Conservation (phyloP, 1,139 yeast species). For the Yamadazyma atlantica region DNA sequence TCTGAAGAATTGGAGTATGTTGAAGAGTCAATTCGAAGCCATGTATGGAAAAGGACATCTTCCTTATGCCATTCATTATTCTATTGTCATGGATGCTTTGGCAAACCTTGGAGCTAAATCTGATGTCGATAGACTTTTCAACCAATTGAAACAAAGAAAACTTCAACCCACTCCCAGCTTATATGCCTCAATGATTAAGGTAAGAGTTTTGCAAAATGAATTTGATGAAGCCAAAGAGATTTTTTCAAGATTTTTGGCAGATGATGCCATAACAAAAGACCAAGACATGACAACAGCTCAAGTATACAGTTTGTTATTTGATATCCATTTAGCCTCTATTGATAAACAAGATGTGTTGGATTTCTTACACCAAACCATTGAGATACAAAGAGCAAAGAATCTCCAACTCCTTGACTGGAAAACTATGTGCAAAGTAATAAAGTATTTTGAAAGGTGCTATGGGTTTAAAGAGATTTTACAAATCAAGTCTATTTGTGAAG, state of each 20-base stretch:
- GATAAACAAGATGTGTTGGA: conserved; percentile 39
- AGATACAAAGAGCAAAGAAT: conserved; percentile 16
- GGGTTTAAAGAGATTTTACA: conserved; percentile 24
- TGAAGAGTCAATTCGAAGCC: conserved; percentile 63
- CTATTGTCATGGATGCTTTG: conserved; percentile 63
- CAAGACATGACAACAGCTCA: conserved; percentile 7
- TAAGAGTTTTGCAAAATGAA: conserved; percentile 41
- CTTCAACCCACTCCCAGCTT: conserved; percentile 50
- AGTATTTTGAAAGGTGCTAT: conserved; percentile 23
- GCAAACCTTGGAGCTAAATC: conserved; percentile 56
- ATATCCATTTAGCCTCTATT: conserved; percentile 35
- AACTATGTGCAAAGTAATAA: conserved; percentile 17
- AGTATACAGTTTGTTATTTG: conserved; percentile 31
- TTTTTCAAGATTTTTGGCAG: conserved; percentile 20
- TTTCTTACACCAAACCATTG: conserved; percentile 37
- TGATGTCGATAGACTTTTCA: conserved; percentile 53
- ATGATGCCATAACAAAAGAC: conserved; percentile 7
- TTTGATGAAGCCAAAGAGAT: conserved; percentile 34
- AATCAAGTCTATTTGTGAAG: conserved; percentile 20
- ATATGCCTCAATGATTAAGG: conserved; percentile 48
- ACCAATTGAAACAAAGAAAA: conserved; percentile 45
- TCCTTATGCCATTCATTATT: conserved; percentile 60
- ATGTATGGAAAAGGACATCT: conserved; percentile 57
- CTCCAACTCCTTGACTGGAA: conserved; percentile 20
- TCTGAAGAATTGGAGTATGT: conserved; percentile 54